Evolutionary conservation across 257 asterid species (phyloP).

Genomic region (Orobanche coerulescens): DNA sequence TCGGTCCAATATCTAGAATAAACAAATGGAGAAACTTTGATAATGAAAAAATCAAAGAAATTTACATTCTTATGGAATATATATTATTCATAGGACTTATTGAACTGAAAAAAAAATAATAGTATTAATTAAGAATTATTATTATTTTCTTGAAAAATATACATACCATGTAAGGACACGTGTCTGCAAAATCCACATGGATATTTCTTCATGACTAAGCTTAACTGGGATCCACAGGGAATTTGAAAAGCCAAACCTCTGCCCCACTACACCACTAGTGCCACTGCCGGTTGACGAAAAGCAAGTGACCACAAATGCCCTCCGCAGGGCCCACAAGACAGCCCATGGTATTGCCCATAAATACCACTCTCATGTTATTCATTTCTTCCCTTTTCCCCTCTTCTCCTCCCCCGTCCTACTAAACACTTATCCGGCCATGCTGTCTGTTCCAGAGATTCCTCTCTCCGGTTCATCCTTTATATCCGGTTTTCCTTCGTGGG

Average conservation of each 20-base stretch:
- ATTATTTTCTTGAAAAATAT: no score
- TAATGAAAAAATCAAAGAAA: no score
- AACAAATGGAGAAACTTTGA: no score
- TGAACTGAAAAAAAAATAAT: no score
- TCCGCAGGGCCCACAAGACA: constrained; percentile 21
- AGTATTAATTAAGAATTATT: no score
- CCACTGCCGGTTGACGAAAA: constrained; percentile 72
- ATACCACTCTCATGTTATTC: constrained; percentile 43
- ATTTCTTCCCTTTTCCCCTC: constrained; percentile 54
- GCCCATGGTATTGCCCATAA: constrained; percentile 31
- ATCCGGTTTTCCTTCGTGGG: constrained; percentile 54
- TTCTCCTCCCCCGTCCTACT: constrained; percentile 35
- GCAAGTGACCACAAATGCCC: constrained; percentile 48
- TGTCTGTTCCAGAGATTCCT: constrained; percentile 43
- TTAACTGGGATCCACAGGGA: constrained; percentile 28
- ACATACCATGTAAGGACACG: constrained; percentile 22
- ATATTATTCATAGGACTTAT: no score
- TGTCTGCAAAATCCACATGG: constrained; percentile 23
- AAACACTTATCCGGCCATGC: constrained; percentile 40
- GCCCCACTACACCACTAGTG: constrained; percentile 43
- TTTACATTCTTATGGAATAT: no score
- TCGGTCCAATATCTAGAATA: no score
- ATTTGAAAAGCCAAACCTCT: constrained; percentile 24
- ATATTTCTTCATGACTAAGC: constrained; percentile 81
- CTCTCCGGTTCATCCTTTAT: constrained; percentile 35